Percentiles rank a stretch among this genome's conserved stretches.
Evolutionary conservation across 2,329 filamentous ascomycete species (phyloP).

Genomic region (Aspergillus sp.): DNA sequence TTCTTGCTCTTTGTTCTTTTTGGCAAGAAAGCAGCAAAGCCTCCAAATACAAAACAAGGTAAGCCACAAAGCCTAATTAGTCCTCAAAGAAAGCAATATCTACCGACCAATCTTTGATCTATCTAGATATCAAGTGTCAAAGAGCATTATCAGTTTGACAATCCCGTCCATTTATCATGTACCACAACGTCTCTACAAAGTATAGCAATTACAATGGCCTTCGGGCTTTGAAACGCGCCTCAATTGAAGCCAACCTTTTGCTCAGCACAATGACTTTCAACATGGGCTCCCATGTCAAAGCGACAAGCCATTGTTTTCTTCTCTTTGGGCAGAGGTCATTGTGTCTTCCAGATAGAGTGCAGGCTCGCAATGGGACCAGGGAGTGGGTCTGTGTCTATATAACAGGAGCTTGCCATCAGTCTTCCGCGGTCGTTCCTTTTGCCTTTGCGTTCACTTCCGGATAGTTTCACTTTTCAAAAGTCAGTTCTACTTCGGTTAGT

Average conservation of each 20-base stretch:
- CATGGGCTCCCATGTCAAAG: neutral
- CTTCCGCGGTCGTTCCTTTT: too few relatives aligned
- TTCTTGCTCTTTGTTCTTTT: neutral
- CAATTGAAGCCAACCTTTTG: neutral
- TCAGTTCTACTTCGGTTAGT: too few relatives aligned
- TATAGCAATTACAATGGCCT: neutral
- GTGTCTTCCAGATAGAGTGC: neutral
- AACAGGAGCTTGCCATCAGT: neutral
- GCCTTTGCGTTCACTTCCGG: too few relatives aligned
- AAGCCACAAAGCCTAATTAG: neutral
- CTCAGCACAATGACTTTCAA: neutral
- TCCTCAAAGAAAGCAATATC: neutral
- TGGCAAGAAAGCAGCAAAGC: neutral
- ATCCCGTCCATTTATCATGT: neutral
- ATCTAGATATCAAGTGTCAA: neutral
- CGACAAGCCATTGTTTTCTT: neutral
- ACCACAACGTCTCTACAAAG: neutral
- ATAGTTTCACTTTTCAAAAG: too few relatives aligned
- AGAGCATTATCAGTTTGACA: neutral
- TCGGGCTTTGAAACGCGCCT: neutral
- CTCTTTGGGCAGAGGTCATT: neutral
- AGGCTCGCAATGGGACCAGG: neutral
- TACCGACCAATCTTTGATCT: neutral
- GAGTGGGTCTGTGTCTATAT: neutral
- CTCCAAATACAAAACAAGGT: neutral